Base-by-base conservation (phyloP, 768 basidiomycete genomes). In the Xerocomellus dryophilus region DNA sequence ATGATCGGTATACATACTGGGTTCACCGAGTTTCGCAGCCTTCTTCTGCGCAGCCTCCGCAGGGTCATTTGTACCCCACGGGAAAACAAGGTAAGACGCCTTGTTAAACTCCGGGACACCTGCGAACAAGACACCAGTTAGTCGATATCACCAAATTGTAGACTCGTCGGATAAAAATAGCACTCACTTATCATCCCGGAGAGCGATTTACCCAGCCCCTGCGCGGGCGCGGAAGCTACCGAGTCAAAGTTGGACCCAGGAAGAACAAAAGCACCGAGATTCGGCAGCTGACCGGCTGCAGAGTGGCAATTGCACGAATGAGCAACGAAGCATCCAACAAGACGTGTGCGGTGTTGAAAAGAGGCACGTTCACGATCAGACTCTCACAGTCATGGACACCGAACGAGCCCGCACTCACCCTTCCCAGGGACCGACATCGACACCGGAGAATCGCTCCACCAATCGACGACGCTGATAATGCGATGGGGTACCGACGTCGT, bases 391-490 rank as follows among this genome's bases (percentile, higher is more conserved):
- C 11, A 43, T 43, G 38, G 39, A 32, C 51, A 15, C 49, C 27
- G 21, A 46, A 38, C 2, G 4, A 41, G 42, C 27, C 31, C 48
- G 29, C 44, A 60, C 62, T 54, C n/a, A 63, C 62, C 59, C 34
- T 40, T 32, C 12, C 48, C 27, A 2, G 45, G 0, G 20, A 43
- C 11, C 2, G 51, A 50, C 32, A 69, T 50, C 35, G 65, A 68
- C 60, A 81, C 66, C 12, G 80, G 78, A 7, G 88, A 81, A 67
- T 94, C 92, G 20, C 88, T 86, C 1, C 86, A 93, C 94, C 93
- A 98, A 67, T 98, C 96, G 56, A 95, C 90, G 35, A 95, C 92
- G 23, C 87, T 85, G 63, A 97, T 75, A 61, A 93, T 85, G 54
- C 84, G 79, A 66, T 92, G 86, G 20, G 91, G 88, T 12, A 79